Evolutionary conservation across 768 basidiomycete species (phyloP), one percentile per base, ranked within the genome.

Genomic region (Mrakia hoshinonis): DNA sequence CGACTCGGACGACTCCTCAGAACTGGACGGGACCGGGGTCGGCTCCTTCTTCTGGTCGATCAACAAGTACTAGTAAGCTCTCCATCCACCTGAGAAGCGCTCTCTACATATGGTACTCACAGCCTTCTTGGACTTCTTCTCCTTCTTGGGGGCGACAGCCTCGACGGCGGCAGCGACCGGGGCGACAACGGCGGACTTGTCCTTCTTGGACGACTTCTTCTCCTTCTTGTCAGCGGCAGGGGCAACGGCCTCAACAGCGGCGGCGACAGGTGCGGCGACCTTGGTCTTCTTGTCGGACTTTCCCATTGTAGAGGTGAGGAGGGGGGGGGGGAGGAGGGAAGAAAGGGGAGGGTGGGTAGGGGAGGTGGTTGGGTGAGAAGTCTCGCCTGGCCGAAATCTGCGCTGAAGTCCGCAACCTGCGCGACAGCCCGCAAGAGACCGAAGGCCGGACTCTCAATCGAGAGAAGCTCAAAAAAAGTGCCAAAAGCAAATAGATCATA

Each of bases 61-160:
- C 13, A 13, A 58, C 10, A 46, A 24, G 26, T 22, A n/a, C 13
- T 22, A 38, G 20, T 26, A 54, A 47, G 49, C 13, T 26, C n/a
- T n/a, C n/a, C n/a, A n/a, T n/a, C n/a, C n/a, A n/a, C n/a, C 10
- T 7, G 31, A 31, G 43, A 12, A 48, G 29, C 9, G 9, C 18
- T 51, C 24, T 38, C 43, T 29, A 24, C 26, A 49, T 5, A 38
- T n/a, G 67, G 55, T 34, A 67, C 67, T 24, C 38, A 68, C 67
- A 55, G 52, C 36, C 67, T 68, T 71, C 70, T 71, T 71, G 52
- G 64, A 73, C 75, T 69, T 75, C 73, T 74, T 85, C 82, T 26
- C 63, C 72, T 74, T 74, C 63, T 72, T 74, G 12, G 75, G 70
- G 20, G 55, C 39, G 34, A 24, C 64, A 69, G 49, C 36, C 22